Base-by-base conservation (phyloP, 176 grass and related monocot species). In the Chloris gayana region DNA sequence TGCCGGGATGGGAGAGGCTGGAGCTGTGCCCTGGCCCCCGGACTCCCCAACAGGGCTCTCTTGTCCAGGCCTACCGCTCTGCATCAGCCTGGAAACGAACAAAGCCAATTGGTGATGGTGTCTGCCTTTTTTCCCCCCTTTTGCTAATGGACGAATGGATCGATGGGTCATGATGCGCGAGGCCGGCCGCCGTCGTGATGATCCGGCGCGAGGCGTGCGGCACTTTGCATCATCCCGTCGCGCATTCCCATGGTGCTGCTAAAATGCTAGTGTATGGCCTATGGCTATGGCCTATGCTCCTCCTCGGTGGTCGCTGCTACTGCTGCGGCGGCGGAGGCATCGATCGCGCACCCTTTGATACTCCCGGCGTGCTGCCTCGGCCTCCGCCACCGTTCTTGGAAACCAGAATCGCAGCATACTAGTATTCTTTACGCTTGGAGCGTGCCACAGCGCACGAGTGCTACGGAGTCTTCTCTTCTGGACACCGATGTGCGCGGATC, bases 211-310 rank as follows among this genome's bases (percentile, higher is more conserved):
- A 77, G 75, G 75, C 75, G 75, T 78, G 75, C 75, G 41, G 19
- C 41, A 1, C 29, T 78, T 78, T 72, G 42, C 79, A 82, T 82
- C 79, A 82, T 82, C 79, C 42, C 79, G 27, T 63, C 79, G 34
- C 79, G 75, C 75, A 65, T 78, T 65, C 42, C 75, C 75, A 78
- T 49, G 75, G 41, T 10, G 75, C 75, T 44, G 39, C 31, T 34
- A 37, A 75, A 76, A 44, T 45, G 57, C 74, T 26, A 2, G 10
- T 39, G n/a, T n/a, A 12, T 10, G 41, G 41, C 41, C 72, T 57
- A 34, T 9, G 12, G 21, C 51, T 37, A 39, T 41, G 22, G n/a
- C n/a, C 73, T 75, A 41, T 12, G 0, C 42, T 71, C 18, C 42
- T 71, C 18, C 64, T 37, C 34, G 21, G 1, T 68, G 9, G 33